A percentile compares a stretch with the other conserved stretches of the same genome.
Conservation (phyloP, 345 rosid species). For the Kandelia obovata region DNA sequence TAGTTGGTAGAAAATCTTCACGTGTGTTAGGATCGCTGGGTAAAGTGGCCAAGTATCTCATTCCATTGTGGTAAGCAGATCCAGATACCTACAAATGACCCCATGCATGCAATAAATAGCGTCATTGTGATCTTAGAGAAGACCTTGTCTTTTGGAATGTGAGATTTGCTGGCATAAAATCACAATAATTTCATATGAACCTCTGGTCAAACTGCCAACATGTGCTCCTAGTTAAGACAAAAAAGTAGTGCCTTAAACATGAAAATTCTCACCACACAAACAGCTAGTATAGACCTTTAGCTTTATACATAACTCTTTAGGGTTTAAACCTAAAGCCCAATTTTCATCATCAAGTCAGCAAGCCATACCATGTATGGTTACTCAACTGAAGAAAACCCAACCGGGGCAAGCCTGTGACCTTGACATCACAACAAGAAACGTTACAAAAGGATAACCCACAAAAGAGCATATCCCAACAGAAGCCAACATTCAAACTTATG, state of each 20-base stretch:
- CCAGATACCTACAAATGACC: conserved; percentile 44
- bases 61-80: conserved; percentile 35
- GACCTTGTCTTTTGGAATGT: neutral
- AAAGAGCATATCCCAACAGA: too few species aligned
- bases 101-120: neutral
- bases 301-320: too few species aligned
- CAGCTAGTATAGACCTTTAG: too few species aligned
- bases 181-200: neutral
- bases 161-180: neutral
- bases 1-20: conserved; percentile 73
- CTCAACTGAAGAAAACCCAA: too few species aligned
- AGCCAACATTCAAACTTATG: too few species aligned
- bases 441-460: too few species aligned
- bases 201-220: neutral
- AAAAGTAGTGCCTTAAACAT: neutral
- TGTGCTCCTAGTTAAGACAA: neutral
- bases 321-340: too few species aligned
- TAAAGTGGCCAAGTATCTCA: conserved; percentile 43
- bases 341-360: too few species aligned
- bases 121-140: neutral
- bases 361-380: too few species aligned
- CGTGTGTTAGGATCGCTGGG: conserved; percentile 83
- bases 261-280: neutral
- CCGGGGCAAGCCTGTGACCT: too few species aligned
- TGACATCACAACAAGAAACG: too few species aligned